Base-by-base conservation (phyloP, 2,329 filamentous ascomycete species). In the Trichoderma citrinoviride region DNA sequence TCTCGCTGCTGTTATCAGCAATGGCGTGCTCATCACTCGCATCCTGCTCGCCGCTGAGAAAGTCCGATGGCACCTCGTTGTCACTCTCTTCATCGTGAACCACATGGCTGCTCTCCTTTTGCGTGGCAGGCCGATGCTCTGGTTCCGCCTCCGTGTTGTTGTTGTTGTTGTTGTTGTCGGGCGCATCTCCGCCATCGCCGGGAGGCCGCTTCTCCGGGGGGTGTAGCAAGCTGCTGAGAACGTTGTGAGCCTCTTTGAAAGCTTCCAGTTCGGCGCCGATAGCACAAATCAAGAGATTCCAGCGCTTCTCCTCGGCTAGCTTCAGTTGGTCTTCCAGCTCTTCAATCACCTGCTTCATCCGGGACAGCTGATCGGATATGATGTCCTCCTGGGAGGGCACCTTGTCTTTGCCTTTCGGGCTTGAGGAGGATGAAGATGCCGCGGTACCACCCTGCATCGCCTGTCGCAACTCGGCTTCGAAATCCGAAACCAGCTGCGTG, bases 251-350 rank as follows among this genome's bases (percentile, higher is more conserved):
- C 70, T 88, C 84, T 37, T 78, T 78, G 66, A 91, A 87, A 2
- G 88, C 88, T 65, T 89, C 87, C 1, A 90, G 72, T 73, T 92
- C 91, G 0, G 91, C 90, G 0, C 90, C 89, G 40, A 94, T 87
- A 12, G 90, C 90, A 58, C 86, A 90, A 5, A 93, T 87, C 19
- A 94, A 80, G 17, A 93, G 77, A 64, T 89, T 93, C 90, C 91
- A 94, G 17, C 83, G 82, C 64, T 84, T 84, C 1, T 80, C 77
- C 66, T 90, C 85, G 0, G 88, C 88, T 2, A 82, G 72, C 1
- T 80, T 77, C 27, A 87, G 71, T 21, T 83, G 81, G 17, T 80
- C 76, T 61, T 87, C 82, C 4, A 94, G 76, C 3, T 83, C 81
- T 0, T 71, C 69, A 14, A 89, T 82, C 5, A 88, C 83, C 3